Base-by-base conservation (phyloP, 2,329 filamentous ascomycete species). In the Ophiostoma perfectum region DNA sequence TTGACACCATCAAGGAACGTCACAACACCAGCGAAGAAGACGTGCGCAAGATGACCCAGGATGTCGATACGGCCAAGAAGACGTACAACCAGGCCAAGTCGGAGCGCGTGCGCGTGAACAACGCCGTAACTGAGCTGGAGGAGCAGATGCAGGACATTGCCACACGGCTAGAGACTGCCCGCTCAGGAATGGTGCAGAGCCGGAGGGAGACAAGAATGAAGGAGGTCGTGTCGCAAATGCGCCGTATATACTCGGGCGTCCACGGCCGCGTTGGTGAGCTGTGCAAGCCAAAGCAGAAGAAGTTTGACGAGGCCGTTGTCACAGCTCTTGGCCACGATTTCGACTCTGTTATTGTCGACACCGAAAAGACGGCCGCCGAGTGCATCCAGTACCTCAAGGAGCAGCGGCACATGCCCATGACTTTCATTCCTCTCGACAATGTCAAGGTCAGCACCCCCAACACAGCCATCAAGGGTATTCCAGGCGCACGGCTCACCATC, bases 211-310 rank as follows among this genome's bases (percentile, higher is more conserved):
- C 86, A 39, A 84, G 88, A 70, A 88, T 90, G 75, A 92, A 92
- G 74, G 93, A 97, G 75, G 90, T 92, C 75, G 89, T 98, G 45
- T 88, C 89, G 11, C 89, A 91, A 44, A 83, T 99, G 74, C 97
- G 96, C 78, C 90, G 93, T 66, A 90, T 97, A 71, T 97, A 93
- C 74, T 92, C 93, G 1, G 94, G 94, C 64, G 94, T 99, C 62
- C 91, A 91, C 73, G 95, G 95, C 27, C 89, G 94, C 63, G 87
- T 98, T 63, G 92, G 92, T 71, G 92, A 97, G 72, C 85, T 99
- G 58, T 97, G 95, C 80, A 93, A 92, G 72, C 94, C 95, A 1
- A 98, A 97, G 78, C 92, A 97, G 80, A 97, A 96, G 80, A 98
- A 97, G 77, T 99, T 89, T 75, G 91, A 95, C 72, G 92, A 95